phyloP scores from a whole-genome alignment of 495 filamentous ascomycete genomes.

The Penicillium taxi region DNA sequence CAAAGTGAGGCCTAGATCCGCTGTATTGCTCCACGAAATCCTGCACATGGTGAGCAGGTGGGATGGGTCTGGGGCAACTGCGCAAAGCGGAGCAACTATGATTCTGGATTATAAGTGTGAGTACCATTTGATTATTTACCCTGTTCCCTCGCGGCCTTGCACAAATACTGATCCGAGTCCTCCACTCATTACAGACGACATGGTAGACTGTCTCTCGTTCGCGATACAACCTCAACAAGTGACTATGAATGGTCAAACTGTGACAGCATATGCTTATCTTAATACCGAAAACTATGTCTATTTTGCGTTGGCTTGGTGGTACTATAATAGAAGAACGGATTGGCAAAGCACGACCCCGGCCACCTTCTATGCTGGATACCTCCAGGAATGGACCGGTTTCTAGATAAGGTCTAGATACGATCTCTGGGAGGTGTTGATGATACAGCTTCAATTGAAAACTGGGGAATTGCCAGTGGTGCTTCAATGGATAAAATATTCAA shows the following conservation, averaged over 20 bases:
- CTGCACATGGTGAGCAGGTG: neutral
- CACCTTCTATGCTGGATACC: neutral
- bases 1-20: neutral
- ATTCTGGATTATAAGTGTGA: too few species aligned
- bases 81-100: too few species aligned
- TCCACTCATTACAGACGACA: neutral
- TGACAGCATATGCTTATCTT: neutral
- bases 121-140: slow-evolving; percentile 1
- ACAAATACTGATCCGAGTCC: slow-evolving; percentile 1
- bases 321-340: neutral
- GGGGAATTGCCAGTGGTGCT: too few species aligned
- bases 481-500: neutral
- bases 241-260: neutral
- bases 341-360: neutral
- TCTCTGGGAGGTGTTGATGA: neutral
- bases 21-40: neutral
- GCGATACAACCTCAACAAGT: neutral
- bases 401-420: neutral
- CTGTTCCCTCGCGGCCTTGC: too few species aligned
- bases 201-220: neutral
- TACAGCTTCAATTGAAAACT: too few species aligned
- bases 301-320: neutral
- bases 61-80: neutral
- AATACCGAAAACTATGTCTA: slow-evolving; percentile 1
- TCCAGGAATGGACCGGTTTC: neutral